Evolutionary conservation across 495 filamentous ascomycete genomes (phyloP).

Genomic region (Hypoxylon intermedium): DNA sequence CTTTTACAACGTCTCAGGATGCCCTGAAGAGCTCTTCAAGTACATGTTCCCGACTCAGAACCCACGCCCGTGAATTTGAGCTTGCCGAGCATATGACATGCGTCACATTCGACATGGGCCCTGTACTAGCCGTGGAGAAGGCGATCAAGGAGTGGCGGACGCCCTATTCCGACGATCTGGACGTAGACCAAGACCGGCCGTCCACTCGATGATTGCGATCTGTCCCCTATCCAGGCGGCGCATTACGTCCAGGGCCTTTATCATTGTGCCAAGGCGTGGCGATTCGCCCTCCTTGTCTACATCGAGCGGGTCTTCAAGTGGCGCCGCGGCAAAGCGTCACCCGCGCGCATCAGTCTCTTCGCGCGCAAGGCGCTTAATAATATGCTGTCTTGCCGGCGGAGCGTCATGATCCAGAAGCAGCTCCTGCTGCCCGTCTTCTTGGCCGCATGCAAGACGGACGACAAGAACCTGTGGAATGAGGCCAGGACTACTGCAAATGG

Average conservation of each 20-base stretch:
- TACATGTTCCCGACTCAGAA: slow-evolving; percentile 33
- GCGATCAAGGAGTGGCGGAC: slow-evolving; percentile 20
- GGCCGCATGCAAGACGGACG: slow-evolving; percentile 41
- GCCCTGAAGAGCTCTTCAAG: slow-evolving; percentile 33
- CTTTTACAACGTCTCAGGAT: slow-evolving; percentile 41
- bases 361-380: slow-evolving; percentile 34
- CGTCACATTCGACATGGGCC: slow-evolving; percentile 37
- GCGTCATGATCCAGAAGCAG: slow-evolving; percentile 37
- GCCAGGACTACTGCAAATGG: slow-evolving; percentile 35
- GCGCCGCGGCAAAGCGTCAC: slow-evolving; percentile 6
- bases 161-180: slow-evolving; percentile 12
- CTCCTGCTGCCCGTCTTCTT: slow-evolving; percentile 42
- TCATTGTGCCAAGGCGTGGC: slow-evolving; percentile 45
- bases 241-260: slow-evolving; percentile 41
- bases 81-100: slow-evolving; percentile 39
- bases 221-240: slow-evolving; percentile 3
- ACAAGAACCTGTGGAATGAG: slow-evolving; percentile 31
- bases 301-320: slow-evolving; percentile 41
- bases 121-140: slow-evolving; percentile 27
- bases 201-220: background rate
- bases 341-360: background rate
- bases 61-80: slow-evolving; percentile 33
- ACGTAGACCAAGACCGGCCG: slow-evolving; percentile 1
- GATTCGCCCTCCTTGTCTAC: slow-evolving; percentile 42
- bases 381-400: slow-evolving; percentile 39